Conservation (phyloP, 1,284 basidiomycete genomes). For the Cryptococcus sp. region DNA sequence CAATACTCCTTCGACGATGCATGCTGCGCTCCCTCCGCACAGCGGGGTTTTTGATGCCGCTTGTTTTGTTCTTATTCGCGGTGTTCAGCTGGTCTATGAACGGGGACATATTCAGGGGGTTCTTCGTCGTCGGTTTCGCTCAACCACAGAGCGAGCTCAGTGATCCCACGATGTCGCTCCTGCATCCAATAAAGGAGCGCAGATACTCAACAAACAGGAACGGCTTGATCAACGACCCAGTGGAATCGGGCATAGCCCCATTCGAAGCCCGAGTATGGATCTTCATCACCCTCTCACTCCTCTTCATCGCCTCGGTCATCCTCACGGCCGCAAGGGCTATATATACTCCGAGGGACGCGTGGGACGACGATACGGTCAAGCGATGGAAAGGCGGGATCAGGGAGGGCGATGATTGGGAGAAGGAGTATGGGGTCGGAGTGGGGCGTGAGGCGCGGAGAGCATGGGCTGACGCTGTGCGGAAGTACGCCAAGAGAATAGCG, state of each 20-base stretch:
- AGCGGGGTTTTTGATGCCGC: slow-evolving; percentile 12
- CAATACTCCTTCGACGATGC: slow-evolving; percentile 18
- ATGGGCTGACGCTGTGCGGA: slow-evolving; percentile 10
- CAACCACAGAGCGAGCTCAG: neutral
- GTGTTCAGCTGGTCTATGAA: slow-evolving; percentile 31
- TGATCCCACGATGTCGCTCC: neutral
- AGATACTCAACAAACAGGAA: neutral
- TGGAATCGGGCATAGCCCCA: slow-evolving; percentile 30
- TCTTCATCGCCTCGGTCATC: slow-evolving; percentile 20
- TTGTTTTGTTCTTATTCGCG: slow-evolving; percentile 20
- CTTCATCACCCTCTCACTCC: slow-evolving; percentile 26
- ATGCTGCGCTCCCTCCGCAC: slow-evolving; percentile 10
- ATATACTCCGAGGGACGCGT: slow-evolving; percentile 1
- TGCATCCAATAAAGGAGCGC: neutral
- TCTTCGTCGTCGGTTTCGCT: slow-evolving; percentile 4
- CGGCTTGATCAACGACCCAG: slow-evolving; percentile 1
- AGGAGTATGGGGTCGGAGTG: slow-evolving; percentile 14
- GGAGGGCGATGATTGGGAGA: slow-evolving; percentile 23
- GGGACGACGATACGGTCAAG: slow-evolving; percentile 7
- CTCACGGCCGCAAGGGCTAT: slow-evolving; percentile 14
- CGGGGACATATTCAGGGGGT: slow-evolving; percentile 34
- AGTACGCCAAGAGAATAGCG: neutral
- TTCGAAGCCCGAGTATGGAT: slow-evolving; percentile 27
- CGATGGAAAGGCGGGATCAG: slow-evolving; percentile 17
- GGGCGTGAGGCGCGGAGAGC: slow-evolving; percentile 16